These are phyloP conservation scores for Colletotrichum sp. DNA, from an alignment of 2,329 filamentous ascomycete species.

Conservation along the genomic window DNA sequence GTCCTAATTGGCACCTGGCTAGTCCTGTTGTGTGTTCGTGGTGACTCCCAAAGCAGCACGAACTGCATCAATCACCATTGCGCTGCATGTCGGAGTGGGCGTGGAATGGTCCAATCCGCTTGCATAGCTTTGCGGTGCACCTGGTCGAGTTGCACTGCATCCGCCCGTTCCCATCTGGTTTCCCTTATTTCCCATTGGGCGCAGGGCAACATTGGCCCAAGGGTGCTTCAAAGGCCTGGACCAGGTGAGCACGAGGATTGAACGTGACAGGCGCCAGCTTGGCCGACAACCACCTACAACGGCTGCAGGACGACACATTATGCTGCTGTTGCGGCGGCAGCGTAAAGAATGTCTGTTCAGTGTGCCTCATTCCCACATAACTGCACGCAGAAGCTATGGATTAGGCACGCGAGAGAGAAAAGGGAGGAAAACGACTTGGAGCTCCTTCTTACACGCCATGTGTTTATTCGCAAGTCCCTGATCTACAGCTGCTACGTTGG, in stretches of 20 bases:
- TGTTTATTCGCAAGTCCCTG: background rate
- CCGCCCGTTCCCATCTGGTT: background rate
- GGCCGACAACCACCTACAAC: background rate
- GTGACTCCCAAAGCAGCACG: background rate
- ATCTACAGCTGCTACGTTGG: background rate
- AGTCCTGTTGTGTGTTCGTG: background rate
- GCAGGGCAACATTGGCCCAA: background rate
- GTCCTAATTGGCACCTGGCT: background rate
- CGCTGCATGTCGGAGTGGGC: background rate
- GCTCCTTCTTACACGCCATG: background rate
- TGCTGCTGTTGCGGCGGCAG: background rate
- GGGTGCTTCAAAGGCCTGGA: background rate
- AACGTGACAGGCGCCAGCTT: background rate
- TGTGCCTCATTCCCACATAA: background rate
- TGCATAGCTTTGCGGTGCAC: background rate
- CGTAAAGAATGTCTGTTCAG: background rate
- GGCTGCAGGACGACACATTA: background rate
- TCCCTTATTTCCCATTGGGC: background rate
- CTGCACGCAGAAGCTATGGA: background rate
- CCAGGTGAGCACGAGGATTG: background rate
- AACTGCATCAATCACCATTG: conserved; percentile 2
- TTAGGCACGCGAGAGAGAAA: background rate
- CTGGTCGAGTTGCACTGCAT: background rate
- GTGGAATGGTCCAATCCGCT: background rate
- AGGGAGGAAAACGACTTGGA: background rate